These are phyloP conservation scores for Liriodendron chinense DNA, from an alignment of 164 flowering plant genomes.

Conservation along the genomic window DNA sequence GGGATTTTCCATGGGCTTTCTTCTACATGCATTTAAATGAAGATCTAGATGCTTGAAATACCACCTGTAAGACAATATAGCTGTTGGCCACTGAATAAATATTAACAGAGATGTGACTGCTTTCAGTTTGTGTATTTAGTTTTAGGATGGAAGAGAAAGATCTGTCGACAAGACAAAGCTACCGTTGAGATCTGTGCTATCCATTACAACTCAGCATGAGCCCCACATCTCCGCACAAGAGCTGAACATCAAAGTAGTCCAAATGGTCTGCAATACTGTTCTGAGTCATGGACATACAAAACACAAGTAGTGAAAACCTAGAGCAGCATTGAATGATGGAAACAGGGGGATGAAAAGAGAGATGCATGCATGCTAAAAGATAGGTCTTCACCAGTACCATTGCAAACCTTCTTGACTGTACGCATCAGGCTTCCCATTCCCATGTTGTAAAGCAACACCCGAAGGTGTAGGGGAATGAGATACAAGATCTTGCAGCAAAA, in stretches of 20 bases:
- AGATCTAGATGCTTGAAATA: too few relatives aligned
- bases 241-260: conserved; percentile 56
- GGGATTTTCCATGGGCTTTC: too few relatives aligned
- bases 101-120: conserved; percentile 1
- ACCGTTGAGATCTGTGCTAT: conserved; percentile 44
- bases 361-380: conserved; percentile 67
- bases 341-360: not conserved
- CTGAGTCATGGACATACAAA: conserved; percentile 71
- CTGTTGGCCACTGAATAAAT: too few relatives aligned
- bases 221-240: conserved; percentile 44
- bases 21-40: too few relatives aligned
- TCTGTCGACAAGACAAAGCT: conserved; percentile 53
- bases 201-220: conserved; percentile 69
- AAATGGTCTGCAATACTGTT: conserved; percentile 81
- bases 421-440: conserved; percentile 63
- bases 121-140: conserved; percentile 1
- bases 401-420: conserved; percentile 73
- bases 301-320: not conserved
- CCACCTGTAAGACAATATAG: too few relatives aligned
- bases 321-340: not conserved
- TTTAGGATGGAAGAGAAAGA: conserved; percentile 29
- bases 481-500: not conserved
- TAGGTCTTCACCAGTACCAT: conserved; percentile 93
- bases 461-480: conserved; percentile 5
- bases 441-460: conserved; percentile 84